A percentile compares a stretch with the other conserved stretches of the same genome.
Conservation (phyloP, 129 eudicot genomes). For the Glebionis coronaria region DNA sequence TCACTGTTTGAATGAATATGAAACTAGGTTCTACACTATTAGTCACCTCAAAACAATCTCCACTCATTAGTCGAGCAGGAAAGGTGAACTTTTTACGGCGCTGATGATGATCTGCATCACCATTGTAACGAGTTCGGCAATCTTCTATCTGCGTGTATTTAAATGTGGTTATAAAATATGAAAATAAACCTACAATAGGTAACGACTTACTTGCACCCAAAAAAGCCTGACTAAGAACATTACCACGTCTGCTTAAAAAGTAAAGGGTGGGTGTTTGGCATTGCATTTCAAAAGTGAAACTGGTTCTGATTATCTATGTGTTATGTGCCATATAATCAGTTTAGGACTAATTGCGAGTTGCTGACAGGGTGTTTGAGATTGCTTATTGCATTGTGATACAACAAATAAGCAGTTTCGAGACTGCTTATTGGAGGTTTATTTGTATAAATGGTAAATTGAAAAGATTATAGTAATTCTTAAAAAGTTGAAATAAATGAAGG, state of each 20-base stretch:
- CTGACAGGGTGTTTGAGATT: too few relatives aligned
- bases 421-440: background rate
- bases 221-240: slow-evolving; percentile 2
- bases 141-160: slow-evolving; percentile 79
- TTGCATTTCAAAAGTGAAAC: too few relatives aligned
- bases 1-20: background rate
- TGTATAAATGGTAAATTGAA: background rate
- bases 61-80: slow-evolving; percentile 90
- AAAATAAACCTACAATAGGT: background rate
- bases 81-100: slow-evolving; percentile 94
- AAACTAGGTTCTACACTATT: slow-evolving; percentile 11
- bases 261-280: background rate
- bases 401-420: too few relatives aligned
- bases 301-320: too few relatives aligned
- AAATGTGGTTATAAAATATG: slow-evolving; percentile 5
- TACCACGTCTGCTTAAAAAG: background rate
- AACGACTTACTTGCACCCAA: background rate
- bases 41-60: slow-evolving; percentile 92
- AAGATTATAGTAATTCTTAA: background rate
- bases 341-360: too few relatives aligned
- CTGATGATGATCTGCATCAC: slow-evolving; percentile 98
- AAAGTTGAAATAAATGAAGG: background rate
- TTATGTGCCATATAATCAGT: too few relatives aligned
- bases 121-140: slow-evolving; percentile 95
- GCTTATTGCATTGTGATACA: too few relatives aligned